A percentile compares a stretch with the other conserved stretches of the same genome.
These are phyloP conservation scores for Aspergillus pseudonomiae DNA, from an alignment of 2,329 filamentous ascomycete genomes.

Conservation along the genomic window DNA sequence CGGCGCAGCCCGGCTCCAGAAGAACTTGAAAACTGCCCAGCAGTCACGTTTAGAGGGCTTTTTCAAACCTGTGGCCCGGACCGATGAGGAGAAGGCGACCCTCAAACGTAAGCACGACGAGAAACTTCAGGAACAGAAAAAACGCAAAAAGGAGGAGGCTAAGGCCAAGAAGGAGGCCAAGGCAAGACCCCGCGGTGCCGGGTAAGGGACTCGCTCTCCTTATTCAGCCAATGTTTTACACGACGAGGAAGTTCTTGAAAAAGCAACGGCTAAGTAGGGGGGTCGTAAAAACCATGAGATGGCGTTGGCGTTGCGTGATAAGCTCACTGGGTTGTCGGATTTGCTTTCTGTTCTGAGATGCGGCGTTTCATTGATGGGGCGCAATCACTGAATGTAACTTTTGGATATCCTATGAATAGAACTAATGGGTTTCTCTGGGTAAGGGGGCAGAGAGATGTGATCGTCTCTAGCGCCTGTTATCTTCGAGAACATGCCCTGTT, in stretches of 20 bases:
- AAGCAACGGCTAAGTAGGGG: neutral
- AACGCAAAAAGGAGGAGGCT: constrained; percentile 90
- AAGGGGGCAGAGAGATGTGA: neutral
- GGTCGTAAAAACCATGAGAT: neutral
- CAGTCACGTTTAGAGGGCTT: constrained; percentile 93
- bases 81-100: constrained; percentile 78
- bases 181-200: constrained; percentile 74
- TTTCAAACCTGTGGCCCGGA: constrained; percentile 91
- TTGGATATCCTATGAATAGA: neutral
- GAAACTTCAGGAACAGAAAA: constrained; percentile 89
- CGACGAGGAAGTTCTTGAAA: neutral
- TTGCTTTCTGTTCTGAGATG: neutral
- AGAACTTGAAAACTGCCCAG: constrained; percentile 88
- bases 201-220: constrained; percentile 4
- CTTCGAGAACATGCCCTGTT: neutral
- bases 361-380: neutral
- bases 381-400: neutral
- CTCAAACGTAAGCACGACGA: constrained; percentile 94
- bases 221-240: neutral
- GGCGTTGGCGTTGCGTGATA: neutral
- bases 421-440: neutral
- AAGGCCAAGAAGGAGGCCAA: constrained; percentile 95
- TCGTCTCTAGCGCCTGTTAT: neutral
- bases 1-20: constrained; percentile 76
- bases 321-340: neutral